phyloP scores from a whole-genome alignment of 768 basidiomycete species.

The Macrolepiota fuliginosa region DNA sequence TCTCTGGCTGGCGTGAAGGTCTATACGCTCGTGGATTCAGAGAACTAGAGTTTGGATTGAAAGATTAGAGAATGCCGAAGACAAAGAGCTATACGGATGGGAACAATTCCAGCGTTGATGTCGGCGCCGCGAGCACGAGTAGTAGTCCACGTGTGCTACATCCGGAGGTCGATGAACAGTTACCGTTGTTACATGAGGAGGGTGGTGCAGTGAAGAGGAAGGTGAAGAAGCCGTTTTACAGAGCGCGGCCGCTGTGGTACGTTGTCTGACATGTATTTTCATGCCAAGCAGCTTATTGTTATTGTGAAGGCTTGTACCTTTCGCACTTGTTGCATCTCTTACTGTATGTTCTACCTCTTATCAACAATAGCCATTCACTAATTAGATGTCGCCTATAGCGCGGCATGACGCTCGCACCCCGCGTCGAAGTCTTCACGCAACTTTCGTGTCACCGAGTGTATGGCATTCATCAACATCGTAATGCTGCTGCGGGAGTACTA shows the following conservation, averaged over 20 bases:
- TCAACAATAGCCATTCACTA: slow-evolving; percentile 5
- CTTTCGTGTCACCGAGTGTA: slow-evolving; percentile 64
- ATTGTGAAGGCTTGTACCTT: slow-evolving; percentile 67
- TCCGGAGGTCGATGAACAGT: neutral
- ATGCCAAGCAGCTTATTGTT: neutral
- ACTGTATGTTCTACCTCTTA: slow-evolving; percentile 48
- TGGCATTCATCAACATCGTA: slow-evolving; percentile 18
- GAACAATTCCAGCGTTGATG: neutral
- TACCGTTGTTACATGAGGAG: neutral
- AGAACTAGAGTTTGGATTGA: neutral
- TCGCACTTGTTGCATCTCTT: slow-evolving; percentile 63
- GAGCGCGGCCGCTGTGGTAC: slow-evolving; percentile 50
- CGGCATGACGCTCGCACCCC: slow-evolving; percentile 79
- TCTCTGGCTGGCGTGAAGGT: too few relatives aligned
- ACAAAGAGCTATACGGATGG: neutral
- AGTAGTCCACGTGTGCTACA: neutral
- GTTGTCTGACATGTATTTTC: slow-evolving; percentile 13
- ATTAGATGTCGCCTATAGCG: slow-evolving; percentile 44
- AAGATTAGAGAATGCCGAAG: neutral
- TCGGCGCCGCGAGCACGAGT: neutral
- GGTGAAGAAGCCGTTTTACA: slow-evolving; percentile 48
- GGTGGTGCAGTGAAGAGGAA: neutral
- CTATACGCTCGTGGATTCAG: too few relatives aligned
- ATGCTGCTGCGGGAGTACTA: neutral
- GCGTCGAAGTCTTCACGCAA: slow-evolving; percentile 79